A percentile compares a stretch with the other conserved stretches of the same genome.
These are phyloP conservation scores for Chlorociboria aeruginascens DNA, from an alignment of 495 filamentous ascomycete species.

Conservation along the genomic window DNA sequence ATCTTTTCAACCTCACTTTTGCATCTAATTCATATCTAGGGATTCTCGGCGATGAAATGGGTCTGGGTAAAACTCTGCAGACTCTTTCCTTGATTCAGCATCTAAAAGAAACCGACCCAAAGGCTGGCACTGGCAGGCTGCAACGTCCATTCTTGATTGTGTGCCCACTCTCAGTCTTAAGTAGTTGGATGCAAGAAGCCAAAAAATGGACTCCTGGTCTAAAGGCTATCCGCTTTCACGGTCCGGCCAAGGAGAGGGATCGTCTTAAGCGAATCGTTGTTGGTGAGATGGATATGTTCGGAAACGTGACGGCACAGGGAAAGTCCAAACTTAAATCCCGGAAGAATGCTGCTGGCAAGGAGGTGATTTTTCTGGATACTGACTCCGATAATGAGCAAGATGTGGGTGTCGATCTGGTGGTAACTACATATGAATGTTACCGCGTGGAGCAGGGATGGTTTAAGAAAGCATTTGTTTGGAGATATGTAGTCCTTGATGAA, in stretches of 20 bases:
- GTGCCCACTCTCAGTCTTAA: conserved; percentile 78
- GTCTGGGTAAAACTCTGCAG: conserved; percentile 85
- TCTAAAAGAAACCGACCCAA: conserved; percentile 42
- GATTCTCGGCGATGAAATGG: conserved; percentile 90
- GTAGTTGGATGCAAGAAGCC: conserved; percentile 66
- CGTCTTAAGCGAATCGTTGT: conserved; percentile 37
- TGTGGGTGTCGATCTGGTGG: conserved; percentile 34
- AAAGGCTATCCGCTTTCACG: conserved; percentile 45
- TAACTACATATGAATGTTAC: conserved; percentile 54
- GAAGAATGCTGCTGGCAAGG: conserved; percentile 21
- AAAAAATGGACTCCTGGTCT: conserved; percentile 46
- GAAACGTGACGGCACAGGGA: conserved; percentile 24
- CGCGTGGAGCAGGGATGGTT: conserved; percentile 46
- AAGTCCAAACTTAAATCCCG: conserved; percentile 17
- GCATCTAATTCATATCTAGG: conserved; percentile 25
- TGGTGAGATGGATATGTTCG: conserved; percentile 28
- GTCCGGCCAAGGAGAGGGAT: conserved; percentile 33
- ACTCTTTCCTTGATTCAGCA: conserved; percentile 67
- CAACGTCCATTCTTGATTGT: conserved; percentile 47
- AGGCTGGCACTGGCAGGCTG: conserved; percentile 35
- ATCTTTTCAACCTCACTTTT: background rate
- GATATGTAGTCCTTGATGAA: conserved; percentile 81
- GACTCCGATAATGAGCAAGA: conserved; percentile 24
- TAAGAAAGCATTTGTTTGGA: conserved; percentile 53
- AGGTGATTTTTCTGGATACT: conserved; percentile 23